phyloP scores from a whole-genome alignment of 2,329 filamentous ascomycete genomes.

The Aspergillus sp. region DNA sequence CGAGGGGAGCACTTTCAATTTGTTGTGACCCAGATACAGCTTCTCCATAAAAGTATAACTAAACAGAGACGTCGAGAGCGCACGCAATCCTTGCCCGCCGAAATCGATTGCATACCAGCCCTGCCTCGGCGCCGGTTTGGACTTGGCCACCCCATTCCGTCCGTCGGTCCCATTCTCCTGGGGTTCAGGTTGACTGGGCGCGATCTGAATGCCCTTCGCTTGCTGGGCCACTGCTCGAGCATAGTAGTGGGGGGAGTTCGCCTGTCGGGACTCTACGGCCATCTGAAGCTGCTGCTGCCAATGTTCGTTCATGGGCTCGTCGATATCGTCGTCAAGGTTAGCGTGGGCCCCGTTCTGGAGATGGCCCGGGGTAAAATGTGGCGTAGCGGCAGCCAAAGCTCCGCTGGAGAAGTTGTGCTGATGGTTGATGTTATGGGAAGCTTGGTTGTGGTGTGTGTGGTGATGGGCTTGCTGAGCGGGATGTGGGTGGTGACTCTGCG shows the following conservation, averaged over 20 bases:
- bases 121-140: constrained; percentile 60
- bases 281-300: constrained; percentile 87
- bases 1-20: constrained; percentile 74
- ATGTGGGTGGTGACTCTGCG: constrained; percentile 47
- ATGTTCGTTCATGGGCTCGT: constrained; percentile 65
- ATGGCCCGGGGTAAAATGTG: constrained; percentile 60
- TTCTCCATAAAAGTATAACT: constrained; percentile 86
- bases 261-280: constrained; percentile 70
- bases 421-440: constrained; percentile 45
- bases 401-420: constrained; percentile 52
- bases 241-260: constrained; percentile 72
- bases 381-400: constrained; percentile 47
- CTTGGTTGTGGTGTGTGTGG: constrained; percentile 44
- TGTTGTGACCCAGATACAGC: constrained; percentile 92
- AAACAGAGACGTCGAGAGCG: constrained; percentile 77
- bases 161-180: constrained; percentile 54
- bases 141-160: constrained; percentile 64
- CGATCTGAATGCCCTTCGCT: constrained; percentile 46
- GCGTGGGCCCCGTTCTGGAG: constrained; percentile 60
- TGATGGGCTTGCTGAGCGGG: constrained; percentile 45
- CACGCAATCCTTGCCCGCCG: constrained; percentile 89
- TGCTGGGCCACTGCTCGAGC: constrained; percentile 48
- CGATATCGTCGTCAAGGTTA: constrained; percentile 55
- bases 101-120: constrained; percentile 94
- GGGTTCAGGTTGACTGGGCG: constrained; percentile 50